phyloP scores from a whole-genome alignment of 2,329 filamentous ascomycete genomes.

The Purpureocillium takamizusanense region DNA sequence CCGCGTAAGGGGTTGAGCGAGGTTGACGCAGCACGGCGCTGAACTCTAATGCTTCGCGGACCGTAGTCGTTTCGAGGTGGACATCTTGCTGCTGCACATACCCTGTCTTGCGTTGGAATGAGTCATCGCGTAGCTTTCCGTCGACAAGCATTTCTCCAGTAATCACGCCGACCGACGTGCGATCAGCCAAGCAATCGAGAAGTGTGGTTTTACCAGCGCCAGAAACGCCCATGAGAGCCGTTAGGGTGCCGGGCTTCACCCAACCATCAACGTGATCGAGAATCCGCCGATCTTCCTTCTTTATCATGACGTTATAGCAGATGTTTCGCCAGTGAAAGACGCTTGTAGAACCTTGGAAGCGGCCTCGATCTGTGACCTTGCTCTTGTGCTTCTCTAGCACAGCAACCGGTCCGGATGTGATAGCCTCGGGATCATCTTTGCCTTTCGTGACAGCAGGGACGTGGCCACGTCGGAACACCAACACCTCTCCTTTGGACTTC shows the following conservation, averaged over 20 bases:
- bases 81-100: conserved; percentile 63
- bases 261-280: conserved; percentile 64
- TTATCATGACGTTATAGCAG: conserved; percentile 66
- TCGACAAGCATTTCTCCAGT: conserved; percentile 63
- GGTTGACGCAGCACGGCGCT: conserved; percentile 36
- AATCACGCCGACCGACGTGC: conserved; percentile 65
- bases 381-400: too few relatives aligned
- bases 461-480: conserved; percentile 46
- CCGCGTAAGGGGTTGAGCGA: conserved; percentile 25
- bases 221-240: conserved; percentile 53
- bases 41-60: conserved; percentile 30
- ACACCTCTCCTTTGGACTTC: conserved; percentile 52
- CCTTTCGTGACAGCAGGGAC: conserved; percentile 5
- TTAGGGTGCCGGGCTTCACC: conserved; percentile 66
- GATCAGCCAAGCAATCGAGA: conserved; percentile 53
- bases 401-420: too few relatives aligned
- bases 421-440: conserved; percentile 11
- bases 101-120: conserved; percentile 63
- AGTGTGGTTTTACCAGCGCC: conserved; percentile 56
- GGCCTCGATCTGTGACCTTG: conserved; percentile 6
- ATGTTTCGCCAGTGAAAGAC: conserved; percentile 65
- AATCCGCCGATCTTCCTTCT: conserved; percentile 55
- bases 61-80: conserved; percentile 32
- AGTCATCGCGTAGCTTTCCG: conserved; percentile 53
- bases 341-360: conserved; percentile 3